Percentiles rank a stretch among this genome's conserved stretches.
Evolutionary conservation across 352 stramenopile genomes (phyloP).

Genomic region (Phytophthora pseudosyringae): DNA sequence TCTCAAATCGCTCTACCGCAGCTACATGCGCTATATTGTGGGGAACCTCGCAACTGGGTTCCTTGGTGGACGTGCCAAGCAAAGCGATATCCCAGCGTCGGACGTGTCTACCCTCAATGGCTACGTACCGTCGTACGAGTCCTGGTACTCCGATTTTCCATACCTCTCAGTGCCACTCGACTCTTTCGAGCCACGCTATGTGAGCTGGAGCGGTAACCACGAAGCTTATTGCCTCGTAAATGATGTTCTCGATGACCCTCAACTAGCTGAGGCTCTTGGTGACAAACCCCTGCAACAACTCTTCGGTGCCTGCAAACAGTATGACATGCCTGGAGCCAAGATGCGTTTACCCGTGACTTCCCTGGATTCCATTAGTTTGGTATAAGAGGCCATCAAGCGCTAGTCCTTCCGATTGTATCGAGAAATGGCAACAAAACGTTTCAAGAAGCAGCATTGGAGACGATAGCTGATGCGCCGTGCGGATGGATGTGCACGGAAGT

Average conservation of each 20-base stretch:
- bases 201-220: conserved; percentile 67
- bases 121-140: conserved; percentile 70
- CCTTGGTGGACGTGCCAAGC: conserved; percentile 36
- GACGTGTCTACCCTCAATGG: conserved; percentile 54
- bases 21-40: conserved; percentile 49
- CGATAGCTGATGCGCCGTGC: no score
- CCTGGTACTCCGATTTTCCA: conserved; percentile 75
- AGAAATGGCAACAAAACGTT: no score
- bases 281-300: conserved; percentile 55
- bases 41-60: conserved; percentile 32
- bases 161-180: conserved; percentile 64
- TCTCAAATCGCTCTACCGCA: conserved; percentile 42
- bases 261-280: conserved; percentile 46
- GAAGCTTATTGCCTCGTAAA: conserved; percentile 66
- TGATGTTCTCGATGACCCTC: conserved; percentile 58
- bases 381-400: conserved; percentile 9
- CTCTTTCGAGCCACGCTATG: conserved; percentile 58
- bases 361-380: conserved; percentile 34
- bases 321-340: conserved; percentile 36
- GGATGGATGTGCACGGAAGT: no score
- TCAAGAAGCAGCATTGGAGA: not conserved
- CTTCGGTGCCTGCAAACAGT: conserved; percentile 73
- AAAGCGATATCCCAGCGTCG: conserved; percentile 56
- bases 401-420: not conserved
- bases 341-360: conserved; percentile 20